phyloP scores from a whole-genome alignment of 352 stramenopile genomes.

The Phytopythium litorale region DNA sequence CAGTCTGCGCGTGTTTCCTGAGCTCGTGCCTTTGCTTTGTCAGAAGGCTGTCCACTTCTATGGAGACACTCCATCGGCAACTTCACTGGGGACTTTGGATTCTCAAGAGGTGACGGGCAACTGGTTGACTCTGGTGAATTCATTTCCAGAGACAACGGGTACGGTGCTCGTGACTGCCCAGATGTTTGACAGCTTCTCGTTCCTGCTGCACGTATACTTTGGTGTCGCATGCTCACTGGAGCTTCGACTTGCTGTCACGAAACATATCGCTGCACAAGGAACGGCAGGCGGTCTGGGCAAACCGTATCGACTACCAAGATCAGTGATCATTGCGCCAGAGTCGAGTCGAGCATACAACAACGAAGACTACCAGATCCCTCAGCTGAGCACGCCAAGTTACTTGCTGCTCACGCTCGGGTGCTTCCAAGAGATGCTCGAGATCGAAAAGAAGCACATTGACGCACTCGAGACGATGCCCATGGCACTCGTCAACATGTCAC shows the following conservation, averaged over 20 bases:
- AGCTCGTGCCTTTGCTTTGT: background rate
- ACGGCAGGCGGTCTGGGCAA: background rate
- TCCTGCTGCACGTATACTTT: conserved; percentile 30
- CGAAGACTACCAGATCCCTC: background rate
- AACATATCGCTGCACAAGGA: conserved; percentile 4
- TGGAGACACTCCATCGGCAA: background rate
- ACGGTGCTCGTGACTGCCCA: conserved; percentile 18
- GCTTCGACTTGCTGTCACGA: conserved; percentile 12
- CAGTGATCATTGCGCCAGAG: background rate
- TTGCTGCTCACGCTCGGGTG: conserved; percentile 26
- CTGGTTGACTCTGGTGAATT: background rate
- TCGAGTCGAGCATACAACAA: background rate
- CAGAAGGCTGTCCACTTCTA: background rate
- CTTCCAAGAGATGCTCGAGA: conserved; percentile 22
- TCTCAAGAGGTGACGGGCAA: background rate
- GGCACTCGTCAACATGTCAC: conserved; percentile 38
- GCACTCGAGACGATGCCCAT: conserved; percentile 32
- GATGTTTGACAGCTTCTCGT: conserved; percentile 29
- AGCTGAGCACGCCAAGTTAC: background rate
- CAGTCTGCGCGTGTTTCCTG: conserved; percentile 6
- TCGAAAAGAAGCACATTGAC: conserved; percentile 34
- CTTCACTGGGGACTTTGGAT: no score
- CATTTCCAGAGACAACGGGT: conserved; percentile 17
- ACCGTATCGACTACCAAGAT: background rate
- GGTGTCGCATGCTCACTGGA: conserved; percentile 12